Evolutionary conservation across 2,329 filamentous ascomycete genomes (phyloP).

Genomic region (Trichophyton mentagrophytes): DNA sequence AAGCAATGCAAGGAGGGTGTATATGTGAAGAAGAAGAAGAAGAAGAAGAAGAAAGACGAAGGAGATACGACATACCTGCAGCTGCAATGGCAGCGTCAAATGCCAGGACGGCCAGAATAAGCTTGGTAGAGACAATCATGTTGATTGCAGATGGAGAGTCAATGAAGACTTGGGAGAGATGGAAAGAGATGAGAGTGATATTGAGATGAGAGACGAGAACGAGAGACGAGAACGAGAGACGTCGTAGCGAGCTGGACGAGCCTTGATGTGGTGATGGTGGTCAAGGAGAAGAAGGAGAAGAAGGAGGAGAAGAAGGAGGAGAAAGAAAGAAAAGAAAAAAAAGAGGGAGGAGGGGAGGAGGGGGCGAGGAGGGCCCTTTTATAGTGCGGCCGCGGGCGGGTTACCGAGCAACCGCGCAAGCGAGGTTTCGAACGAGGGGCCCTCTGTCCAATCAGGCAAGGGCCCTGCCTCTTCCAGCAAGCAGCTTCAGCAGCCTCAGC

Average conservation of each 20-base stretch:
- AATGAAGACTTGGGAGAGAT: not conserved
- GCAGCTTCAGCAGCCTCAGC: too few species aligned
- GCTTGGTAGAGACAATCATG: constrained; percentile 12
- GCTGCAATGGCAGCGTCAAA: constrained; percentile 12
- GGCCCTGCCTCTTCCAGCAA: not conserved
- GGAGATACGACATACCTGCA: constrained; percentile 15
- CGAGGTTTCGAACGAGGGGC: not conserved
- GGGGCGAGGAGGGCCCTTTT: constrained; percentile 8
- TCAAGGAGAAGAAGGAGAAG: constrained; percentile 6
- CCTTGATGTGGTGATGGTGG: constrained; percentile 3
- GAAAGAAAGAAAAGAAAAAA: too few species aligned
- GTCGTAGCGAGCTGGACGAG: not conserved
- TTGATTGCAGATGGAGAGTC: constrained; percentile 1
- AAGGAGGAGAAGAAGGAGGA: not conserved
- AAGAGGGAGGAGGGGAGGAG: not conserved
- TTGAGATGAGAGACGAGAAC: too few species aligned
- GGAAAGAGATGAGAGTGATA: not conserved
- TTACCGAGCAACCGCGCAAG: constrained; percentile 3
- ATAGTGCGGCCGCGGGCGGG: constrained; percentile 2
- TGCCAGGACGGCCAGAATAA: constrained; percentile 17
- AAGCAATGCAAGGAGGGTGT: not conserved
- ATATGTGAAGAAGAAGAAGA: not conserved
- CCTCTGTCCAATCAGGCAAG: not conserved
- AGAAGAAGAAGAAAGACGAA: too few species aligned
- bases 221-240: constrained; percentile 7